Evolutionary conservation across 805 yeast genomes (phyloP).

Genomic region (Lachancea cidri): DNA sequence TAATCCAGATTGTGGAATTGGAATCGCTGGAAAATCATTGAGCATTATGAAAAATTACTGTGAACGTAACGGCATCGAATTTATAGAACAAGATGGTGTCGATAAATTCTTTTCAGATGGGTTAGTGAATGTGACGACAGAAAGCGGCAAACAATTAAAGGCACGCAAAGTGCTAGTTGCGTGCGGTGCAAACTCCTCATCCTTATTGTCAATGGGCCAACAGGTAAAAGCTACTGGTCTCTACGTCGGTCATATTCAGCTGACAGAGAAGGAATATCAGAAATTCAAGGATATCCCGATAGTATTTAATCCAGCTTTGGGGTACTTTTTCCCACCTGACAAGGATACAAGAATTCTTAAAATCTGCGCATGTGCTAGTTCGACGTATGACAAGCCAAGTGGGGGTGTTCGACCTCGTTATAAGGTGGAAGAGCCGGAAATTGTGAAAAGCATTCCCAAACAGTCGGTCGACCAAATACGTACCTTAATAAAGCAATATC

Average conservation of each 20-base stretch:
- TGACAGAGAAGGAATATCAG: constrained; percentile 34
- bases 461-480: constrained; percentile 21
- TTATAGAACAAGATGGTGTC: constrained; percentile 14
- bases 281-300: constrained; percentile 37
- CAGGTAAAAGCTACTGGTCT: constrained; percentile 37
- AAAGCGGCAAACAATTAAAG: constrained; percentile 22
- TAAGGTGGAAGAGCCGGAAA: constrained; percentile 4
- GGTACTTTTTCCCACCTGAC: constrained; percentile 47
- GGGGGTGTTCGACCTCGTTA: constrained; percentile 4
- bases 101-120: constrained; percentile 18
- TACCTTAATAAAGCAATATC: constrained; percentile 25
- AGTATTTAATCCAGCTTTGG: constrained; percentile 39
- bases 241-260: constrained; percentile 35
- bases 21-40: constrained; percentile 38
- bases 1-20: constrained; percentile 42
- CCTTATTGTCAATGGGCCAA: constrained; percentile 27
- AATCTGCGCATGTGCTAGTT: constrained; percentile 22
- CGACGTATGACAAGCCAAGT: constrained; percentile 8
- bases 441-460: constrained; percentile 25
- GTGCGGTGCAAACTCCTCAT: constrained; percentile 37
- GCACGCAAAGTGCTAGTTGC: constrained; percentile 36
- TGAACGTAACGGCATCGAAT: constrained; percentile 31
- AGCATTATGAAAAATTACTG: constrained; percentile 30
- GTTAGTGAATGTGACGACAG: constrained; percentile 19
- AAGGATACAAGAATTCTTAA: constrained; percentile 33